phyloP scores from a whole-genome alignment of 768 basidiomycete species.

The Lentinula aciculospora region DNA sequence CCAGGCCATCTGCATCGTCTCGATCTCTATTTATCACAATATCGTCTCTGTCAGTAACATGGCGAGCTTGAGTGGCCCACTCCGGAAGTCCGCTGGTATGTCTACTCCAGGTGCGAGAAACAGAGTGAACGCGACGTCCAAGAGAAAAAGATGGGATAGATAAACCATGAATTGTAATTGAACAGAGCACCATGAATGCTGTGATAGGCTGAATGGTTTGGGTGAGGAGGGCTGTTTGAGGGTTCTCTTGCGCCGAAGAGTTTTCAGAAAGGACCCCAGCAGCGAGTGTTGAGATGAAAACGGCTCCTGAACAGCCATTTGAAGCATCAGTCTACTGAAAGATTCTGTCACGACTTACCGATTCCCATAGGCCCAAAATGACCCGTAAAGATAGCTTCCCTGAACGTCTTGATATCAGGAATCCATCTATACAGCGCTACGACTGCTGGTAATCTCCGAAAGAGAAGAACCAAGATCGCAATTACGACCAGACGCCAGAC shows the following conservation, averaged over 20 bases:
- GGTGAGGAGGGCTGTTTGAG: slow-evolving; percentile 61
- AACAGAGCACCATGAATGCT: slow-evolving; percentile 90
- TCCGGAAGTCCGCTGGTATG: slow-evolving; percentile 44
- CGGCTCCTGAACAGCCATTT: slow-evolving; percentile 49
- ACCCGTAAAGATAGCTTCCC: slow-evolving; percentile 91
- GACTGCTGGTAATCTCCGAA: slow-evolving; percentile 82
- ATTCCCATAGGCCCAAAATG: slow-evolving; percentile 92
- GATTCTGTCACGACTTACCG: slow-evolving; percentile 31
- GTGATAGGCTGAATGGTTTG: slow-evolving; percentile 88
- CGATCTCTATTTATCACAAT: slow-evolving; percentile 64
- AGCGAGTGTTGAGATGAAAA: slow-evolving; percentile 90
- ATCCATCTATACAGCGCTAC: slow-evolving; percentile 86
- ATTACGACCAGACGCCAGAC: slow-evolving; percentile 85
- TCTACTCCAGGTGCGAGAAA: slow-evolving; percentile 65
- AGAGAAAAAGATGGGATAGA: slow-evolving; percentile 95
- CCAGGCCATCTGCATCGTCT: slow-evolving; percentile 37
- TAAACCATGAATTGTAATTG: slow-evolving; percentile 82
- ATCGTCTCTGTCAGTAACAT: slow-evolving; percentile 50
- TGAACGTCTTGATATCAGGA: slow-evolving; percentile 91
- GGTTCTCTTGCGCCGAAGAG: slow-evolving; percentile 27
- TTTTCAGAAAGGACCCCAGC: slow-evolving; percentile 45
- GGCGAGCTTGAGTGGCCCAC: slow-evolving; percentile 56
- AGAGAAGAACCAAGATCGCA: slow-evolving; percentile 73
- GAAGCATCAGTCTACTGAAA: not conserved
- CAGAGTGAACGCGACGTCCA: slow-evolving; percentile 84